Conservation (phyloP, 345 rosid genomes). For the Ailanthus altissimus region DNA sequence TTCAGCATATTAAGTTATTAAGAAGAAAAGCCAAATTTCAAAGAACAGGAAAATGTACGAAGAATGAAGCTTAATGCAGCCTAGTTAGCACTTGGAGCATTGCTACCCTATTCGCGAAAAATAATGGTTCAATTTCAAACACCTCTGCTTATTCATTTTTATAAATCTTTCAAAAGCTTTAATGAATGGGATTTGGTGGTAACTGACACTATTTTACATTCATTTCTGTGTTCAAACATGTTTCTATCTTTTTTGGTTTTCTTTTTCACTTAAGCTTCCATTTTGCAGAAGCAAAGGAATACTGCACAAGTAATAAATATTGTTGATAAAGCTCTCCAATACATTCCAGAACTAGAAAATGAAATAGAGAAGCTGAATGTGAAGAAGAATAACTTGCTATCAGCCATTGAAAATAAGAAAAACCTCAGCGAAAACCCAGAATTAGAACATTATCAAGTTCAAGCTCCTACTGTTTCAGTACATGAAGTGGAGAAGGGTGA, state of each 20-base stretch:
- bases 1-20: too few species aligned
- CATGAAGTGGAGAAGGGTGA: slow-evolving; percentile 34
- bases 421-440: neutral
- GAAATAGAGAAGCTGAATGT: slow-evolving; percentile 29
- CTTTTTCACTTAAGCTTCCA: too few species aligned
- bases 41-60: slow-evolving; percentile 39
- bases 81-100: slow-evolving; percentile 34
- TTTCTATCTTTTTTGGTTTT: too few species aligned
- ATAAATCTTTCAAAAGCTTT: too few species aligned
- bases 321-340: too few species aligned
- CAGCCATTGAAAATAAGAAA: slow-evolving; percentile 2
- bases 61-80: slow-evolving; percentile 37
- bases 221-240: too few species aligned
- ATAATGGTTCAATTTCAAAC: slow-evolving; percentile 24
- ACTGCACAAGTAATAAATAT: too few species aligned
- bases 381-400: slow-evolving; percentile 29
- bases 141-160: too few species aligned
- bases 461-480: slow-evolving; percentile 22
- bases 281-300: slow-evolving; percentile 32
- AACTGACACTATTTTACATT: too few species aligned
- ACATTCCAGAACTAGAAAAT: too few species aligned
- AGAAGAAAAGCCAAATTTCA: neutral
- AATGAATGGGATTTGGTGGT: too few species aligned
- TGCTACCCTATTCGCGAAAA: slow-evolving; percentile 32
- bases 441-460: neutral